These are phyloP conservation scores for Jatropha podagrica DNA, from an alignment of 441 rosid species.

Conservation along the genomic window DNA sequence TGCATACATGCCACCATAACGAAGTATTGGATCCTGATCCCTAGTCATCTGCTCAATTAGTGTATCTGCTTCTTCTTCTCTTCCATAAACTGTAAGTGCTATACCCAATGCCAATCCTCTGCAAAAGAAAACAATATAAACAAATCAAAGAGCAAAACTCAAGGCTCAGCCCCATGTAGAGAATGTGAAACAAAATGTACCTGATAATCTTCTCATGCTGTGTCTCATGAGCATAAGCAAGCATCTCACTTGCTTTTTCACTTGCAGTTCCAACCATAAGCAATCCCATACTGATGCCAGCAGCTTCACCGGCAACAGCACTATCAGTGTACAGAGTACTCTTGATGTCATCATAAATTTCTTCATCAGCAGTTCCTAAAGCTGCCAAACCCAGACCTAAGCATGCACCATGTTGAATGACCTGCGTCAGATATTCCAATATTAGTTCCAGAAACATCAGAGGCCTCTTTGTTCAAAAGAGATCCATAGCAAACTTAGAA, in stretches of 20 bases:
- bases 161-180: constrained; percentile 6
- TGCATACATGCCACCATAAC: constrained; percentile 99
- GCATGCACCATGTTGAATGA: constrained; percentile 98
- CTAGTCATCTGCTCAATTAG: constrained; percentile 97
- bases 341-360: constrained; percentile 84
- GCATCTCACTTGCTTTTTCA: constrained; percentile 96
- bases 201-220: constrained; percentile 98
- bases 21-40: constrained; percentile 93
- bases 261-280: constrained; percentile 99
- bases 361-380: constrained; percentile 96
- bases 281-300: constrained; percentile 96
- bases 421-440: constrained; percentile 46
- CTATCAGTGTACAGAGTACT: constrained; percentile 79
- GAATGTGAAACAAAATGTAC: constrained; percentile 35
- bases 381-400: constrained; percentile 98
- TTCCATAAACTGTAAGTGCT: constrained; percentile 92
- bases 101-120: constrained; percentile 95
- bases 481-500: neutral
- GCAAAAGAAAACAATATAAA: constrained; percentile 3
- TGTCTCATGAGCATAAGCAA: constrained; percentile 93
- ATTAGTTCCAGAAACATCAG: constrained; percentile 4
- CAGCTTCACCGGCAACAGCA: constrained; percentile 99
- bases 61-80: constrained; percentile 97
- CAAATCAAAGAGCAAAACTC: constrained; percentile 10
- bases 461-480: neutral